These are phyloP conservation scores for Aspergillus unguis DNA, from an alignment of 2,329 filamentous ascomycete genomes.

Conservation along the genomic window DNA sequence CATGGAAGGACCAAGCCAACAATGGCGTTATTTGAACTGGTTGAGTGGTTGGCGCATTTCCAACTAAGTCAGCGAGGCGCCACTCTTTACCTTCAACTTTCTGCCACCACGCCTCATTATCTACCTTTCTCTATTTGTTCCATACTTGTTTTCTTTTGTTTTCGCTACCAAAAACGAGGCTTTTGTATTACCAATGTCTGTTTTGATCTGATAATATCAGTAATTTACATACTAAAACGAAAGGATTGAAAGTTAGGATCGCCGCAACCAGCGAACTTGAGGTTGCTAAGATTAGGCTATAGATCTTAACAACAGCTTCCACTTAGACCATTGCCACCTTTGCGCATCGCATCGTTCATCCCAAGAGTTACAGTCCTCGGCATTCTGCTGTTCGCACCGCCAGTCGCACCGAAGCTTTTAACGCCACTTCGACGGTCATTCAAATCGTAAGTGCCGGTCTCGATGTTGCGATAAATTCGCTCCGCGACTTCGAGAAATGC, in stretches of 20 bases:
- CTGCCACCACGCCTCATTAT: not conserved
- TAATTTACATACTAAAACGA: not conserved
- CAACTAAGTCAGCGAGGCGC: conserved; percentile 31
- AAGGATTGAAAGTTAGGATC: not conserved
- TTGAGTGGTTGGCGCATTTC: conserved; percentile 81
- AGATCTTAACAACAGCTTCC: conserved; percentile 35
- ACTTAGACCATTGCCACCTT: conserved; percentile 35
- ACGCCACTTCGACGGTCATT: conserved; percentile 91
- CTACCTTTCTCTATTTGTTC: not conserved
- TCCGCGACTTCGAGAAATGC: conserved; percentile 93
- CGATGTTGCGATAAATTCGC: conserved; percentile 94
- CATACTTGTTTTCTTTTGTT: not conserved
- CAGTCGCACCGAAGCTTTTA: conserved; percentile 58
- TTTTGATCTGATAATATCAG: conserved; percentile 1
- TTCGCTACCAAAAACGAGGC: not conserved
- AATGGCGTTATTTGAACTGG: conserved; percentile 95
- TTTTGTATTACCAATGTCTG: conserved; percentile 7
- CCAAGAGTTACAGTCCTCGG: conserved; percentile 45
- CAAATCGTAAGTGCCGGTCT: conserved; percentile 89
- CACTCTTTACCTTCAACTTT: not conserved
- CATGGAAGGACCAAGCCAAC: conserved; percentile 77
- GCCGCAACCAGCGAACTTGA: no score
- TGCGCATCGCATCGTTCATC: conserved; percentile 48
- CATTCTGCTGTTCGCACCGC: conserved; percentile 31
- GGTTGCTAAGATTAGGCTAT: not conserved